Evolutionary conservation across 148 eudicot genomes (phyloP).

Genomic region (Nepenthes mirabilis): DNA sequence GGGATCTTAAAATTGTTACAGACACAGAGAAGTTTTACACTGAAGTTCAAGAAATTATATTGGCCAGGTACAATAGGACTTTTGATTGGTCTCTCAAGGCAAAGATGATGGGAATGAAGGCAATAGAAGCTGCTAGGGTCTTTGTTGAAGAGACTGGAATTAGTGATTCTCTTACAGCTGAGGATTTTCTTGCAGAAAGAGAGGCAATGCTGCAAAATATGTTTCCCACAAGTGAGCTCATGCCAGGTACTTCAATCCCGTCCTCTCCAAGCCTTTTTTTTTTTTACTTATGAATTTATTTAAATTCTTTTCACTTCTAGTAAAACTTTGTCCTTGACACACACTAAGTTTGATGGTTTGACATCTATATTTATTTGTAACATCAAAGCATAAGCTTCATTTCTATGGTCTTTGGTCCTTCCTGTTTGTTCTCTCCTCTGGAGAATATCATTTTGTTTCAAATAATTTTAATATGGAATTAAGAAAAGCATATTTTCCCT

Average conservation of each 20-base stretch:
- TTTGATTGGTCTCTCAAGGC: conserved; percentile 98
- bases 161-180: conserved; percentile 69
- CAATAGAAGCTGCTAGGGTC: conserved; percentile 82
- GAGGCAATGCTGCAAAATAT: conserved; percentile 60
- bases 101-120: conserved; percentile 97
- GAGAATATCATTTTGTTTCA: no score
- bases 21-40: conserved; percentile 92
- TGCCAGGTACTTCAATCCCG: conserved; percentile 63
- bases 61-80: conserved; percentile 77
- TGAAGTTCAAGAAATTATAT: conserved; percentile 77
- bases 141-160: conserved; percentile 92
- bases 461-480: no score
- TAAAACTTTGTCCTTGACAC: not conserved
- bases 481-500: no score
- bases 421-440: no score
- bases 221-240: conserved; percentile 84
- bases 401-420: no score
- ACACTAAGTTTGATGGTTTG: no score
- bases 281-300: not conserved
- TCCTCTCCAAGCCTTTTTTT: not conserved
- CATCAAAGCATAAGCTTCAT: no score
- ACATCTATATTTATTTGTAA: no score
- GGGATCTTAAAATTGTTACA: conserved; percentile 17
- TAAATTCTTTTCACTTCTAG: not conserved
- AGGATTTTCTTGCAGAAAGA: conserved; percentile 79